A percentile compares a stretch with the other conserved stretches of the same genome.
phyloP scores from a whole-genome alignment of 2,329 filamentous ascomycete species.

The Sphaerulina populicola region DNA sequence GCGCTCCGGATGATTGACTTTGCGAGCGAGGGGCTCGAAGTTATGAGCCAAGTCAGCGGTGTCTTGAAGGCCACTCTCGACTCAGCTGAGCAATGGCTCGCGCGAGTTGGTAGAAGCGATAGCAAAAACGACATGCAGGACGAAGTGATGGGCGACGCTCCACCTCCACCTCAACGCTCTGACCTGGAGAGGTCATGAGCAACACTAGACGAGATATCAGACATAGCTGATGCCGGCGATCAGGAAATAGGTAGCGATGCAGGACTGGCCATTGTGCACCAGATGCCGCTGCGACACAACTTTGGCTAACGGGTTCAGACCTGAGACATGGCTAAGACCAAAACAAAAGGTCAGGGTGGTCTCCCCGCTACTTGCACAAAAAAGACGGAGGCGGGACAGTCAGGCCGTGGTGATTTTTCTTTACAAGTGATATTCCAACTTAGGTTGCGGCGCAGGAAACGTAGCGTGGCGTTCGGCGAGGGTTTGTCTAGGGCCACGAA shows the following conservation, averaged over 20 bases:
- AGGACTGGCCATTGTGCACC: background rate
- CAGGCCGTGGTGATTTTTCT: background rate
- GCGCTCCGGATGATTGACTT: constrained; percentile 76
- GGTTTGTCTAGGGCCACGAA: constrained; percentile 1
- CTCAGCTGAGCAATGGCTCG: constrained; percentile 87
- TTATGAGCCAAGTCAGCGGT: constrained; percentile 83
- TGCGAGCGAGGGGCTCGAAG: constrained; percentile 82
- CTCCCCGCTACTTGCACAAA: background rate
- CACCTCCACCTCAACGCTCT: constrained; percentile 7
- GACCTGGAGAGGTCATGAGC: constrained; percentile 15
- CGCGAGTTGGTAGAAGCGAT: constrained; percentile 35
- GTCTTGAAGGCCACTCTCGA: constrained; percentile 83
- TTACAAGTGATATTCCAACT: background rate
- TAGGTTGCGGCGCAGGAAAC: background rate
- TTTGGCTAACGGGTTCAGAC: background rate
- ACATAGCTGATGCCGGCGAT: background rate
- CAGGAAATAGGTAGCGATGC: background rate
- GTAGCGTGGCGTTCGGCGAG: constrained; percentile 3
- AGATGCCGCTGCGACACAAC: background rate
- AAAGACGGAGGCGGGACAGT: background rate
- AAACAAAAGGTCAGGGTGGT: background rate
- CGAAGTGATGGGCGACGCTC: constrained; percentile 14
- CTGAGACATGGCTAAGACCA: background rate
- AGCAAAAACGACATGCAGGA: constrained; percentile 7
- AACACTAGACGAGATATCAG: background rate